phyloP scores from a whole-genome alignment of 257 asterid genomes.

The Solanum chmielewskii region DNA sequence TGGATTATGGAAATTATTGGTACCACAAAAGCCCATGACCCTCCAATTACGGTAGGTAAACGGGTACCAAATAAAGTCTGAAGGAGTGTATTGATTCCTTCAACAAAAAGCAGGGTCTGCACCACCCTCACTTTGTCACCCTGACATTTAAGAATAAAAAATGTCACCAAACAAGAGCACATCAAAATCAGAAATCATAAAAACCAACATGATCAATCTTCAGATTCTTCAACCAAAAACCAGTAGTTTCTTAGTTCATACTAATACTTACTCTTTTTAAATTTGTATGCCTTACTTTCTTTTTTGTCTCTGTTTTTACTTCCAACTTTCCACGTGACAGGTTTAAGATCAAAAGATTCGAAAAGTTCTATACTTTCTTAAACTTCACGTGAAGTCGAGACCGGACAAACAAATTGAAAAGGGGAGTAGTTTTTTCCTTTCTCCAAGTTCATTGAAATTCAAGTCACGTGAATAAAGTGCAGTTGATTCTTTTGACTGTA shows the following conservation, averaged over 20 bases:
- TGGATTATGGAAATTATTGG: conserved; percentile 87
- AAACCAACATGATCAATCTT: neutral
- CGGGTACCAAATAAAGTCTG: conserved; percentile 94
- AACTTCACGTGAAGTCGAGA: neutral
- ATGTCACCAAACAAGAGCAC: neutral
- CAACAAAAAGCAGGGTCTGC: conserved; percentile 82
- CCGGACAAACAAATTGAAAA: neutral
- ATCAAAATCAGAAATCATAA: neutral
- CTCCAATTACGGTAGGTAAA: conserved; percentile 87
- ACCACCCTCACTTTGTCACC: conserved; percentile 88
- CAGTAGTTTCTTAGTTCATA: neutral
- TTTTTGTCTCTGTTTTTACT: neutral
- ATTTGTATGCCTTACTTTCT: neutral
- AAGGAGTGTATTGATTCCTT: conserved; percentile 73
- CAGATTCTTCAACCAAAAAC: neutral
- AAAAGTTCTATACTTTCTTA: neutral
- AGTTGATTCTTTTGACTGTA: neutral
- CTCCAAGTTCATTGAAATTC: neutral
- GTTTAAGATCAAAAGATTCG: neutral
- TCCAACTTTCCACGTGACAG: neutral
- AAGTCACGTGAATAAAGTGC: neutral
- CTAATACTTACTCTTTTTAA: neutral
- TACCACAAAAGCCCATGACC: conserved; percentile 96
- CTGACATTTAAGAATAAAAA: conserved; percentile 14
- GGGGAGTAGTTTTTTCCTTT: neutral